Evolutionary conservation across 305 asterid species (phyloP), one percentile per base, ranked within the genome.

Genomic region (Fraxinus latifolia): DNA sequence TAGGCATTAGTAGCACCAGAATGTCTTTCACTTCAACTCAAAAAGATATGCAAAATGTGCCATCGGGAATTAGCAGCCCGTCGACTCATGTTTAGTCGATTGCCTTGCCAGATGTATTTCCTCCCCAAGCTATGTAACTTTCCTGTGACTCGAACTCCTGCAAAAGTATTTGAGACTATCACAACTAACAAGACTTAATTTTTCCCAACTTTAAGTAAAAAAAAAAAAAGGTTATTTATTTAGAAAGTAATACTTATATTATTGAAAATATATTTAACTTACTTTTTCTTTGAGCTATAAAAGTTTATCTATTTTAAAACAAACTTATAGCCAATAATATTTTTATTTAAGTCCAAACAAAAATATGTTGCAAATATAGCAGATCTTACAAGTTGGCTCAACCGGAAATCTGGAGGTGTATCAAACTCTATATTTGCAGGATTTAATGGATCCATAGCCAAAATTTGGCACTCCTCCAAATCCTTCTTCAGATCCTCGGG

Each of bases 71-170:
- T 80, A 36, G 36, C 77, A 53, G 50, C 55, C 42, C 37, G 77
- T 25, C 74, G 58, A 44, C 14, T 42, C 60, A 31, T 32, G 15
- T 71, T 80, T 82, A 83, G 32, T 87, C 89, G 9, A 82, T 75
- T 79, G 33, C 81, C 85, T 75, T 85, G 86, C 87, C 90, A 81
- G 12, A 85, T 42, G 77, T 29, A 88, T 78, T 90, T 74, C 97
- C 99, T 0, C 97, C 99, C 97, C 97, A 95, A 5, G 98, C 94
- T 29, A 92, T 71, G 86, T 84, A 95, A 80, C 99, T 92, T 37
- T 95, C 99, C 88, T 94, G 91, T 25, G 99, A 95, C 74, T 83
- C 96, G 74, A 95, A 95, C 81, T 95, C 99, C 99, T 93, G 90
- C 85, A 58, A 7, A 32, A 75, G 23, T 1, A 27, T 53, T 68